Evolutionary conservation across 352 stramenopile species (phyloP), one percentile per base, ranked within the genome.

Genomic region (Phytophthora pinifolia): DNA sequence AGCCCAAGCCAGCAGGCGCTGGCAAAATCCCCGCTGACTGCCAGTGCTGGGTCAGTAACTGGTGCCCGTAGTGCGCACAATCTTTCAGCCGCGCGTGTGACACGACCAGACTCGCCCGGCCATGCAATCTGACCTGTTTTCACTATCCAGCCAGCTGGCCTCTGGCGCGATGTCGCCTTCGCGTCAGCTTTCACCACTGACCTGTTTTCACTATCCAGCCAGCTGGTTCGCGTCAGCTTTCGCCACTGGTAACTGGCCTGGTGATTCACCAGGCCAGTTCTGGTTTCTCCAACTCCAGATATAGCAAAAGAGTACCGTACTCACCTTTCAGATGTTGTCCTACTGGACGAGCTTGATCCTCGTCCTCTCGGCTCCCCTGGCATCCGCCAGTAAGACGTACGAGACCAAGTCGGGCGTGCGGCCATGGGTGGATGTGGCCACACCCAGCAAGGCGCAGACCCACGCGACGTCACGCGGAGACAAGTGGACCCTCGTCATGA

Each of bases 401-500:
- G 10, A 48, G 36, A 79, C 79, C 33, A 81, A 82, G 44, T 86
- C 76, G 10, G 71, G 75, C 13, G 55, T 88, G 12, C 37, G 62
- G 2, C 55, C 70, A 14, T 88, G 70, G 70, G 67, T 88, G 34
- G 77, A 88, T 50, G 57, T 65, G 4, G 51, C 38, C 17, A 88
- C 77, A 14, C 70, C 77, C 1, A 46, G 45, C 1, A 46, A 67
- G 14, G 46, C 38, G 2, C 59, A 75, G 18, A 61, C 34, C 17
- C 79, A 81, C 50, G 45, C 58, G 15, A 70, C 41, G 12, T 74
- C 77, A 9, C 65, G 75, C 10, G 60, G 83, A 4, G 72, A 82
- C 14, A 45, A 32, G 6, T 88, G 76, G 74, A 54, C 85, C 5
- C 67, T 92, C 42, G 60, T 83, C 14, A 78, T 87, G 69, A 88